Percentiles rank a stretch among this genome's conserved stretches.
Conservation (phyloP, 768 basidiomycete species). For the Serendipita sp. region DNA sequence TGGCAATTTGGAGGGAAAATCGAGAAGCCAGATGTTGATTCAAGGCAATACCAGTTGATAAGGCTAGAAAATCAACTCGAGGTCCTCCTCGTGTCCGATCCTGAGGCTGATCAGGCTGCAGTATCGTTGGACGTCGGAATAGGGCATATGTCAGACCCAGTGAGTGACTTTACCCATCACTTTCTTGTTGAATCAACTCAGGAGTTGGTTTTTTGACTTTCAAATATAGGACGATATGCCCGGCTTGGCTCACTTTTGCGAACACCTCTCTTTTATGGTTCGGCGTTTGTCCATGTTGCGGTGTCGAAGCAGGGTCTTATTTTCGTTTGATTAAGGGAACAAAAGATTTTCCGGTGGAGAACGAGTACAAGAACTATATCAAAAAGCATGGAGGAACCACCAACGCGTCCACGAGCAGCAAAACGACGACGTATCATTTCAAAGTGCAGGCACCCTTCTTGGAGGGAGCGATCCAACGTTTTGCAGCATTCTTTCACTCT, state of each 20-base stretch:
- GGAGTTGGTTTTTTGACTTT: neutral
- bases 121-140: conserved; percentile 30
- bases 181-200: neutral
- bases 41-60: conserved; percentile 21
- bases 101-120: conserved; percentile 26
- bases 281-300: neutral
- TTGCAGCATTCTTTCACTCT: conserved; percentile 29
- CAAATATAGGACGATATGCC: conserved; percentile 64
- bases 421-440: conserved; percentile 84
- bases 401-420: conserved; percentile 85
- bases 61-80: conserved; percentile 27
- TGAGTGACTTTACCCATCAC: neutral
- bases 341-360: conserved; percentile 73
- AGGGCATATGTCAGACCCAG: conserved; percentile 28
- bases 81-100: conserved; percentile 24
- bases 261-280: conserved; percentile 83
- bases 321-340: conserved; percentile 34
- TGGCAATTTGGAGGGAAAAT: neutral
- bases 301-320: neutral
- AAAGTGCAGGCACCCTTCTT: conserved; percentile 49
- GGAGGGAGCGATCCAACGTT: conserved; percentile 19
- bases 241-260: conserved; percentile 88
- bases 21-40: conserved; percentile 16
- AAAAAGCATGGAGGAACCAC: conserved; percentile 46
- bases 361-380: conserved; percentile 53